phyloP scores from a whole-genome alignment of 192 early-diverging fungal genomes.

The Backusella morwellensis region DNA sequence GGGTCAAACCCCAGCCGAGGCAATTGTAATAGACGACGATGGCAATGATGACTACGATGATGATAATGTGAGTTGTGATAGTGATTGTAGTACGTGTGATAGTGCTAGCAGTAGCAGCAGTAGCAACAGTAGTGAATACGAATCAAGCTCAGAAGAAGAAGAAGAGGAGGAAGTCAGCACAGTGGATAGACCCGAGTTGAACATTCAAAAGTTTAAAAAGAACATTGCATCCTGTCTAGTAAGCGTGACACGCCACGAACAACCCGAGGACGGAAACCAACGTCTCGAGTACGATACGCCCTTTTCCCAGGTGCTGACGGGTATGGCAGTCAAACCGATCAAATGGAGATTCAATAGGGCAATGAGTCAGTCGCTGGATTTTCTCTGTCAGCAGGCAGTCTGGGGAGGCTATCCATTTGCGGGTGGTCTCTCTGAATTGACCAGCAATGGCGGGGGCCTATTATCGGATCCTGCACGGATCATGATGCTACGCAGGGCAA shows the following conservation, averaged over 20 bases:
- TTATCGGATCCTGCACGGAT: conserved; percentile 41
- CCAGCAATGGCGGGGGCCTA: conserved; percentile 38
- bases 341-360: conserved; percentile 38
- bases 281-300: conserved; percentile 23
- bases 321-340: not conserved
- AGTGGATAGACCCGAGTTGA: not conserved
- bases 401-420: conserved; percentile 47
- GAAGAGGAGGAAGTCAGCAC: not conserved
- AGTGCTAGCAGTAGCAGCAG: not conserved
- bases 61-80: not conserved
- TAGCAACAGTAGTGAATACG: conserved; percentile 11
- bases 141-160: not conserved
- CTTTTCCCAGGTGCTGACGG: not conserved
- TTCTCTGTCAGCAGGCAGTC: conserved; percentile 42
- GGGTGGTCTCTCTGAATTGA: conserved; percentile 39
- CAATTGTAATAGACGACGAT: not conserved
- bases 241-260: not conserved
- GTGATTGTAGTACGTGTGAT: not conserved
- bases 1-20: not conserved
- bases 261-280: not conserved
- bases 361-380: conserved; percentile 32
- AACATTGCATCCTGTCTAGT: not conserved
- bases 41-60: not conserved
- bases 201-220: conserved; percentile 3
- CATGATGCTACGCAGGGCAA: conserved; percentile 39